These are phyloP conservation scores for Dothideomycetes sp. DNA, from an alignment of 2,329 filamentous ascomycete genomes.

Conservation along the genomic window DNA sequence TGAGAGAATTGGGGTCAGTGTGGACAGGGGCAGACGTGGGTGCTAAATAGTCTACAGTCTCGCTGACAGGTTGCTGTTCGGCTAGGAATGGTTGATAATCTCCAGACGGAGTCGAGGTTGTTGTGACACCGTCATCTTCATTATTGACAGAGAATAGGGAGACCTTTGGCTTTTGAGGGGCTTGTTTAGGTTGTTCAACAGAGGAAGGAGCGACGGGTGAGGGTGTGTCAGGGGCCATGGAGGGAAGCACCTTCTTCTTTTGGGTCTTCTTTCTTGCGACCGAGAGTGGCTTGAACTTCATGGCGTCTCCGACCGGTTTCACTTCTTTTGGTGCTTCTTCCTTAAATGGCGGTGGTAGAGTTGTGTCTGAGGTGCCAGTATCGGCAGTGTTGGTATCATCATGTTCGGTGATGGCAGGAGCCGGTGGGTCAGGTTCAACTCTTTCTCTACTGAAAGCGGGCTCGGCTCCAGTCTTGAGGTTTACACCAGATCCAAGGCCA, in stretches of 20 bases:
- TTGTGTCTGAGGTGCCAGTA: no score
- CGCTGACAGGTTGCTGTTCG: background rate
- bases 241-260: slow-evolving; percentile 44
- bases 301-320: slow-evolving; percentile 65
- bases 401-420: slow-evolving; percentile 23
- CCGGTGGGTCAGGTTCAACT: slow-evolving; percentile 6
- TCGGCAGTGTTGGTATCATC: slow-evolving; percentile 19
- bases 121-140: slow-evolving; percentile 23
- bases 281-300: slow-evolving; percentile 84
- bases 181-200: slow-evolving; percentile 8
- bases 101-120: slow-evolving; percentile 15
- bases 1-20: slow-evolving; percentile 46
- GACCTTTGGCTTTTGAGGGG: slow-evolving; percentile 47
- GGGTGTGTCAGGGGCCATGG: slow-evolving; percentile 18
- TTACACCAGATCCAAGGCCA: slow-evolving; percentile 50
- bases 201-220: slow-evolving; percentile 17
- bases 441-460: slow-evolving; percentile 68
- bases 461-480: slow-evolving; percentile 71
- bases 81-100: slow-evolving; percentile 32
- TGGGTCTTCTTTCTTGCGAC: slow-evolving; percentile 67
- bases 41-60: background rate
- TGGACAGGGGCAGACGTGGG: slow-evolving; percentile 8
- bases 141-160: slow-evolving; percentile 60
- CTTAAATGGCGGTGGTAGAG: slow-evolving; percentile 35
- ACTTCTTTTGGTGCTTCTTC: slow-evolving; percentile 49